These are phyloP conservation scores for Trypanosoma vivax DNA, from an alignment of 208 protist genomes.

Conservation along the genomic window DNA sequence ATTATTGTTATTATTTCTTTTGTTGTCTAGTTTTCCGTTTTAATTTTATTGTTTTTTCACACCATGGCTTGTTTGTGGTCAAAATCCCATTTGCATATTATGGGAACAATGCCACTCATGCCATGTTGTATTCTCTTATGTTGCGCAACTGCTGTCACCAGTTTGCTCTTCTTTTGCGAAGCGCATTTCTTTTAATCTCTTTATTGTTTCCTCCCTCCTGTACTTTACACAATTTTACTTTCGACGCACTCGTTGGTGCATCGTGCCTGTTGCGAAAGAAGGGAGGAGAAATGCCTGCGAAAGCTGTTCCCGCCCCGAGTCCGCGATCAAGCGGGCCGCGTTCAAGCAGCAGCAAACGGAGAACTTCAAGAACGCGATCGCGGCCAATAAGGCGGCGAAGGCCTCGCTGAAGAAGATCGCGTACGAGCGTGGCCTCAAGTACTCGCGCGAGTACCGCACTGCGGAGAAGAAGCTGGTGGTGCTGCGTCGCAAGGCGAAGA, in stretches of 20 bases:
- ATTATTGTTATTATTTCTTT: too few relatives aligned
- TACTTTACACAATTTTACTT: too few relatives aligned
- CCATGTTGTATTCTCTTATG: too few relatives aligned
- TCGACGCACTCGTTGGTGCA: not conserved
- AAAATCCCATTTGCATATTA: too few relatives aligned
- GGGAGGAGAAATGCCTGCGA: conserved; percentile 48
- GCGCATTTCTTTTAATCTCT: too few relatives aligned
- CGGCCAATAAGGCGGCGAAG: conserved; percentile 62
- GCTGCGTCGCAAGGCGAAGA: conserved; percentile 85
- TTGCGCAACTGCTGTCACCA: too few relatives aligned
- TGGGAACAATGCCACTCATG: too few relatives aligned
- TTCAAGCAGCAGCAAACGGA: conserved; percentile 89
- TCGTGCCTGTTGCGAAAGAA: not conserved
- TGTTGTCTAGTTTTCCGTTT: too few relatives aligned
- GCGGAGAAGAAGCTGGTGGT: conserved; percentile 83
- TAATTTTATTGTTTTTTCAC: too few relatives aligned
- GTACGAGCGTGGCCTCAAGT: conserved; percentile 77
- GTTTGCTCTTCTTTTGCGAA: too few relatives aligned
- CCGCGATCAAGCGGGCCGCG: conserved; percentile 83
- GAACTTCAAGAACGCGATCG: conserved; percentile 83
- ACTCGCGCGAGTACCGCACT: conserved; percentile 95
- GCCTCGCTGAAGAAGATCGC: conserved; percentile 64
- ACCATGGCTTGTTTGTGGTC: too few relatives aligned
- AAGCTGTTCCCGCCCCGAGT: conserved; percentile 77
- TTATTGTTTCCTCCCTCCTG: too few relatives aligned